Evolutionary conservation across 1,284 basidiomycete species (phyloP).

Genomic region (Trichosporon coremiiforme): DNA sequence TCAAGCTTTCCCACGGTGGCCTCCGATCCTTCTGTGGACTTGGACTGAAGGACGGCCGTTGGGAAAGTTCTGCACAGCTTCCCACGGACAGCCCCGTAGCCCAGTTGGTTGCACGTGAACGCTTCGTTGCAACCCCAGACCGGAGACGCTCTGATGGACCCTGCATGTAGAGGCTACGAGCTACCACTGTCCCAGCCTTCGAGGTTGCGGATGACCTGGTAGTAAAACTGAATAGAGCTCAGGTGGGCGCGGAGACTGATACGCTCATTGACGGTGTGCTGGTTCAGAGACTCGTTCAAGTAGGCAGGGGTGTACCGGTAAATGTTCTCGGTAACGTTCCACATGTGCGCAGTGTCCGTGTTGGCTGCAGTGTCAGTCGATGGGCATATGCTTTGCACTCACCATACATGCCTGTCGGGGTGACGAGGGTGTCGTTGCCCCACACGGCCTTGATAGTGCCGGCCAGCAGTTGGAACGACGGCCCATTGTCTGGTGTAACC

Average conservation of each 20-base stretch:
- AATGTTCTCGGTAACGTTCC: constrained; percentile 57
- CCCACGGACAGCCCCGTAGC: too few species aligned
- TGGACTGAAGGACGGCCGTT: too few species aligned
- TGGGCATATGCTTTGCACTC: constrained; percentile 18
- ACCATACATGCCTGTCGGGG: constrained; percentile 57
- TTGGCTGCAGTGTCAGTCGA: constrained; percentile 18
- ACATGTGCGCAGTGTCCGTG: constrained; percentile 39
- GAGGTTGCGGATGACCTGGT: constrained; percentile 58
- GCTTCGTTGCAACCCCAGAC: too few species aligned
- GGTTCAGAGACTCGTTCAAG: constrained; percentile 49
- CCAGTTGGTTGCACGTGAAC: too few species aligned
- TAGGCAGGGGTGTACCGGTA: constrained; percentile 58
- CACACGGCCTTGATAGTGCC: constrained; percentile 54
- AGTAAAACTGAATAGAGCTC: constrained; percentile 58
- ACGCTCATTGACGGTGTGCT: constrained; percentile 60
- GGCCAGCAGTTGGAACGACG: constrained; percentile 41
- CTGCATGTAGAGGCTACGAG: too few species aligned
- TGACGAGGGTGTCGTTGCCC: constrained; percentile 55
- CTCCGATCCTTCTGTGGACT: too few species aligned
- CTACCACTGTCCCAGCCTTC: constrained; percentile 44
- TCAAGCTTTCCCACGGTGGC: too few species aligned
- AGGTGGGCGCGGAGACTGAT: constrained; percentile 55
- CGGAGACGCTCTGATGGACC: too few species aligned
- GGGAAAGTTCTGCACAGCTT: too few species aligned
- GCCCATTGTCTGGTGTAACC: constrained; percentile 50